phyloP scores from a whole-genome alignment of 352 stramenopile genomes.

The Phytophthora constricta region DNA sequence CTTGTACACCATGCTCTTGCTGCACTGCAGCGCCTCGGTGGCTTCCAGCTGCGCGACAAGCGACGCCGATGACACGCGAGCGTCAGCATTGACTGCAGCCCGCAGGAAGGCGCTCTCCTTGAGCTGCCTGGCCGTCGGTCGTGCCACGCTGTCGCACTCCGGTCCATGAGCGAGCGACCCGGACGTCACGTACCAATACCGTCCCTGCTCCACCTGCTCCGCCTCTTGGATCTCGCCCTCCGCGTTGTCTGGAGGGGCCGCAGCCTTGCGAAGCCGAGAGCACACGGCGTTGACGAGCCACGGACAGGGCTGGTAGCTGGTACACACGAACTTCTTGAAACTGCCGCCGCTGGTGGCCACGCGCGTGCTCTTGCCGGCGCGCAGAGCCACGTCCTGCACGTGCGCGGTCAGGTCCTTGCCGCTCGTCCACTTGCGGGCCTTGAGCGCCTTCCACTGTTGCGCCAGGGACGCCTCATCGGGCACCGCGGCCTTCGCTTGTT shows the following conservation, averaged over 20 bases:
- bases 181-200: constrained; percentile 65
- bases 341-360: constrained; percentile 59
- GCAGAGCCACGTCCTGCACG: constrained; percentile 60
- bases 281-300: constrained; percentile 63
- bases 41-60: constrained; percentile 46
- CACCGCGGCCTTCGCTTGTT: background rate
- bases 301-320: constrained; percentile 40
- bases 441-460: constrained; percentile 37
- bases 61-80: constrained; percentile 45
- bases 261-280: constrained; percentile 38
- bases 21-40: constrained; percentile 42
- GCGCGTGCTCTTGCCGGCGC: constrained; percentile 48
- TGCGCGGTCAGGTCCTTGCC: constrained; percentile 54
- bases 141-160: constrained; percentile 48
- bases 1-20: constrained; percentile 68
- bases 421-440: constrained; percentile 39
- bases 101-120: constrained; percentile 46
- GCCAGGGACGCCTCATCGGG: background rate
- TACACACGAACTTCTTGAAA: constrained; percentile 67
- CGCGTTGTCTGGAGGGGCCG: background rate
- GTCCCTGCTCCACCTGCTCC: constrained; percentile 11
- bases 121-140: constrained; percentile 53
- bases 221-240: background rate
- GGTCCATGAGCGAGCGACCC: constrained; percentile 42
- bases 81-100: constrained; percentile 49